Percentiles rank a stretch among this genome's conserved stretches.
Conservation (phyloP, 805 yeast species). For the Ogataea saltuana region DNA sequence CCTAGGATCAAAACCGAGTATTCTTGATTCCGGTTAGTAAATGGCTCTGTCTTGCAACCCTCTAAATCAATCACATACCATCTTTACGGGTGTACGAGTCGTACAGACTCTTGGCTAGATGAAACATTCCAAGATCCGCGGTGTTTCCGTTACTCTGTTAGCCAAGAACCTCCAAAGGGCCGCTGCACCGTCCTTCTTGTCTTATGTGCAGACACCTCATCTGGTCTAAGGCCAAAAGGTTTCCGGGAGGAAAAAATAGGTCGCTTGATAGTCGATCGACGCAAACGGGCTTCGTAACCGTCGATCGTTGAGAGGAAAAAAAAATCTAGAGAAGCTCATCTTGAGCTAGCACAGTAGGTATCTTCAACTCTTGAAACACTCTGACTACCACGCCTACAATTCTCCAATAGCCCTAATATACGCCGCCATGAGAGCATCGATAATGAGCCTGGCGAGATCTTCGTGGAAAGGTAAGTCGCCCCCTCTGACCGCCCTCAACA, state of each 20-base stretch:
- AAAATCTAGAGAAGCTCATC: neutral
- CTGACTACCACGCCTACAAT: no score
- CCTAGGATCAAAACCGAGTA: conserved; percentile 83
- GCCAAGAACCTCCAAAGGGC: neutral
- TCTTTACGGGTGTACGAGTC: conserved; percentile 18
- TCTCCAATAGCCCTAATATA: no score
- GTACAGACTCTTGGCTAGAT: conserved; percentile 18
- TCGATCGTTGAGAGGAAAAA: neutral
- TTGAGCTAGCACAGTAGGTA: no score
- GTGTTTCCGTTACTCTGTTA: no score
- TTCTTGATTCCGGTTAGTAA: conserved; percentile 39
- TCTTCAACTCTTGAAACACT: no score
- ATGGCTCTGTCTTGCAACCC: no score
- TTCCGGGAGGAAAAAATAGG: no score
- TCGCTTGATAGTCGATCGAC: conserved; percentile 13
- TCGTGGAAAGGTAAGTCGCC: conserved; percentile 56
- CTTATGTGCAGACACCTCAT: conserved; percentile 2
- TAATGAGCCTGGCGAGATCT: conserved; percentile 48
- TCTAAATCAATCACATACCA: no score
- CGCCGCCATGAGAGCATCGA: conserved; percentile 40
- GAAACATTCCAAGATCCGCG: conserved; percentile 13
- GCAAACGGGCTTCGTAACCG: neutral
- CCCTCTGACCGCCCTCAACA: neutral
- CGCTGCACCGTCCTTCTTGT: neutral
- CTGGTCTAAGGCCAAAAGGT: no score